A percentile compares a stretch with the other conserved stretches of the same genome.
These are phyloP conservation scores for Xylariaceae sp. DNA, from an alignment of 2,329 filamentous ascomycete genomes.

Conservation along the genomic window DNA sequence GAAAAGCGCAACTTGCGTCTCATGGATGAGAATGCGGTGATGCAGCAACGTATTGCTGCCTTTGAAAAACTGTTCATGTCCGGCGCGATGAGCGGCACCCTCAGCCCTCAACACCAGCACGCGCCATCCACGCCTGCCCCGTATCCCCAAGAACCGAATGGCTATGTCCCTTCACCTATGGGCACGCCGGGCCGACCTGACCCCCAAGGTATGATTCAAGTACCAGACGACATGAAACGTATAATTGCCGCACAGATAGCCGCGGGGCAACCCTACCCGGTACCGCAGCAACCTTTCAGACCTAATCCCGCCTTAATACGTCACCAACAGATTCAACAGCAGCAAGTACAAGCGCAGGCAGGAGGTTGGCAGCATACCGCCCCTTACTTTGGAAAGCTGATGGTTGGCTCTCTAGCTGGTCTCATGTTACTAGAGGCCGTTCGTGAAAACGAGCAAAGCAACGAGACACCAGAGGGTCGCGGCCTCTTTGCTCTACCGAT, in stretches of 20 bases:
- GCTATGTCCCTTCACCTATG: slow-evolving; percentile 54
- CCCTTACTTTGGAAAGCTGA: slow-evolving; percentile 75
- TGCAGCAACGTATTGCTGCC: slow-evolving; percentile 78
- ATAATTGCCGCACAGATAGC: slow-evolving; percentile 64
- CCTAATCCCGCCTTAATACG: slow-evolving; percentile 54
- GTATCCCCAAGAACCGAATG: slow-evolving; percentile 51
- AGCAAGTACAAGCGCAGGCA: slow-evolving; percentile 55
- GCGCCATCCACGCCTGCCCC: slow-evolving; percentile 60
- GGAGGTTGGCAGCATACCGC: slow-evolving; percentile 60
- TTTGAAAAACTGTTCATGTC: slow-evolving; percentile 81
- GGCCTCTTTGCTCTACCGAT: slow-evolving; percentile 71
- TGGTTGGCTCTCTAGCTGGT: slow-evolving; percentile 90
- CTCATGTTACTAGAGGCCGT: slow-evolving; percentile 90
- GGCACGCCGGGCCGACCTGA: slow-evolving; percentile 49
- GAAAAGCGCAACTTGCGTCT: slow-evolving; percentile 88
- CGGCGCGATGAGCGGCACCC: slow-evolving; percentile 70
- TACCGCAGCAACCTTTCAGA: slow-evolving; percentile 48
- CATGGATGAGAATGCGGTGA: slow-evolving; percentile 77
- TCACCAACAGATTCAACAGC: slow-evolving; percentile 62
- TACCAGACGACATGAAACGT: slow-evolving; percentile 70
- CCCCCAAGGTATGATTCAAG: slow-evolving; percentile 65
- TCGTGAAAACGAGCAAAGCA: slow-evolving; percentile 67
- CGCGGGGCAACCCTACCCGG: slow-evolving; percentile 57
- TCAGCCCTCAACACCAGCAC: slow-evolving; percentile 56
- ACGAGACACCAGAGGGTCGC: slow-evolving; percentile 67